phyloP scores from a whole-genome alignment of 2,329 filamentous ascomycete species.

The Penicillium corylophilum region DNA sequence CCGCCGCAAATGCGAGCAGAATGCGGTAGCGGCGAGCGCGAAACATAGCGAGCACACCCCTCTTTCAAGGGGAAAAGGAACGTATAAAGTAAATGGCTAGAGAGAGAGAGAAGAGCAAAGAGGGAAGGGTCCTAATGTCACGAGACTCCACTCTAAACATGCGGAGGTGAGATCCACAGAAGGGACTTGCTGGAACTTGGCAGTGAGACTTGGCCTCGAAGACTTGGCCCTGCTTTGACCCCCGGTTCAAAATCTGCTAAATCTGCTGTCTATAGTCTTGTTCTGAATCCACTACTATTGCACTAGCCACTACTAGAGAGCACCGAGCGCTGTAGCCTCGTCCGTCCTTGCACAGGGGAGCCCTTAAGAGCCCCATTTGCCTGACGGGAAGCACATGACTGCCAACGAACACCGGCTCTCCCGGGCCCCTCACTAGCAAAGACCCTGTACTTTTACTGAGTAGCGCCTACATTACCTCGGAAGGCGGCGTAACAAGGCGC shows the following conservation, averaged over 20 bases:
- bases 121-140: slow-evolving; percentile 8
- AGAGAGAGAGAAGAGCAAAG: neutral
- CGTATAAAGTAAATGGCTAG: too few species aligned
- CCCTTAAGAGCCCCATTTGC: neutral
- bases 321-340: neutral
- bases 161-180: slow-evolving; percentile 16
- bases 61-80: neutral
- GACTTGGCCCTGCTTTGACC: neutral
- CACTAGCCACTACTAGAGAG: neutral
- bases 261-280: neutral
- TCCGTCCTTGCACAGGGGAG: neutral
- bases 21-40: slow-evolving; percentile 50
- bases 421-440: neutral
- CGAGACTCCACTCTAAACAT: slow-evolving; percentile 11
- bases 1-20: slow-evolving; percentile 46
- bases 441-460: neutral
- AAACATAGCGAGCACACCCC: slow-evolving; percentile 40
- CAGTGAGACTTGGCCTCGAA: neutral
- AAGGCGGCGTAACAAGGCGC: neutral
- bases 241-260: neutral
- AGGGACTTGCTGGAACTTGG: slow-evolving; percentile 3
- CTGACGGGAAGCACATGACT: neutral
- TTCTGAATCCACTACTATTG: neutral
- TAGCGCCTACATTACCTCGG: neutral
- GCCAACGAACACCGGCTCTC: neutral